Evolutionary conservation across 2,329 filamentous ascomycete genomes (phyloP).

Genomic region (Delphinella strobiligena): DNA sequence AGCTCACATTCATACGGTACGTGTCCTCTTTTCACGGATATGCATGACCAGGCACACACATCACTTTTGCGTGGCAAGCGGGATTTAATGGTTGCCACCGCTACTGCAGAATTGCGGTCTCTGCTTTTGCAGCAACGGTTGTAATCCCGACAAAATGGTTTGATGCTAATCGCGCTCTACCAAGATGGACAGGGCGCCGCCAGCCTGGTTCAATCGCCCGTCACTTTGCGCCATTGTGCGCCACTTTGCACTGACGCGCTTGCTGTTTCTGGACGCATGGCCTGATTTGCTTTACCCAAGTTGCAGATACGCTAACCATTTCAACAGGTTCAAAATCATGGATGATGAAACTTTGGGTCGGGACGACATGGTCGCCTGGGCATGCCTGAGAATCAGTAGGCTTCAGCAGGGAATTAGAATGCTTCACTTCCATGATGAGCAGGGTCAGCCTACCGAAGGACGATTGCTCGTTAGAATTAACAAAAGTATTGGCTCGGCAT

Average conservation of each 20-base stretch:
- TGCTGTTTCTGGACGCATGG: no score
- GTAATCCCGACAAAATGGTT: neutral
- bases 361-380: slow-evolving; percentile 77
- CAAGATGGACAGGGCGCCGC: slow-evolving; percentile 2
- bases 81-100: no score
- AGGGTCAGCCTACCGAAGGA: slow-evolving; percentile 54
- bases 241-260: neutral
- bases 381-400: slow-evolving; percentile 74
- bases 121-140: no score
- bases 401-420: slow-evolving; percentile 65
- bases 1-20: slow-evolving; percentile 37
- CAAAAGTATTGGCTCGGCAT: slow-evolving; percentile 30
- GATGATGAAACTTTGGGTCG: slow-evolving; percentile 65
- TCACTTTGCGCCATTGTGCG: neutral
- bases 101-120: no score
- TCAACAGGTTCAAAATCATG: slow-evolving; percentile 63
- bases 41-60: no score
- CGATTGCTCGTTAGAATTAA: slow-evolving; percentile 62
- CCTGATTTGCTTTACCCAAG: neutral
- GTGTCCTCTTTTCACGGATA: slow-evolving; percentile 16
- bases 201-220: slow-evolving; percentile 1
- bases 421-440: slow-evolving; percentile 59
- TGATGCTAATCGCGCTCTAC: neutral
- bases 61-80: no score
- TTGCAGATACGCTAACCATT: neutral